Evolutionary conservation across 306 rosid genomes (phyloP).

Genomic region (Begonia loranthoides): DNA sequence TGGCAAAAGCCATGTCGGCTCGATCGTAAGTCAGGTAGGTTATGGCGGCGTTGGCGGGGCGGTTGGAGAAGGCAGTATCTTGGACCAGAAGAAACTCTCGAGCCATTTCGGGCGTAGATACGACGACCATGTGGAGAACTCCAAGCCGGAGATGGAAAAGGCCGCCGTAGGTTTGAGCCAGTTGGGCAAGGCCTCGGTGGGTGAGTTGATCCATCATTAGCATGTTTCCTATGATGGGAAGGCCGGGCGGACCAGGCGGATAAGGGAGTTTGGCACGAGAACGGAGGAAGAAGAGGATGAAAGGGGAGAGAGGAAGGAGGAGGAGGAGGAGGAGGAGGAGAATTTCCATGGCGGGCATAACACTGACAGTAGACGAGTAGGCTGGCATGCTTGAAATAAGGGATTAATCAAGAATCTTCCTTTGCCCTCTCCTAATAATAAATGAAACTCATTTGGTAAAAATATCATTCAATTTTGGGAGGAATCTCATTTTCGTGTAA

Average conservation of each 20-base stretch:
- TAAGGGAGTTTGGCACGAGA: conserved; percentile 16
- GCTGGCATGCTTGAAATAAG: no score
- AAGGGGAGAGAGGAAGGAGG: conserved; percentile 4
- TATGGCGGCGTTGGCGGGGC: conserved; percentile 11
- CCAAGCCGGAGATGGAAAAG: conserved; percentile 18
- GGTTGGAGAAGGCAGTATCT: conserved; percentile 14
- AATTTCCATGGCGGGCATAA: no score
- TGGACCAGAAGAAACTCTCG: conserved; percentile 17
- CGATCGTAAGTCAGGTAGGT: conserved; percentile 13
- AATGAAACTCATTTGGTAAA: no score
- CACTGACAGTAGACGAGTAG: no score
- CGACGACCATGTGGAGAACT: conserved; percentile 11
- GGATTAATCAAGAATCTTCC: no score
- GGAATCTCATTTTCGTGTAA: no score
- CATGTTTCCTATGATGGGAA: conserved; percentile 39
- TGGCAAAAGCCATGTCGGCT: conserved; percentile 24
- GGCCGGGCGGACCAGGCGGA: conserved; percentile 44
- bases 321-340: not conserved
- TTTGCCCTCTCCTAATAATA: no score
- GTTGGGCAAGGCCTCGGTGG: conserved; percentile 24
- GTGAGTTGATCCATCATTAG: conserved; percentile 30
- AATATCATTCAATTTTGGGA: no score
- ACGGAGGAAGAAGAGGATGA: conserved; percentile 1
- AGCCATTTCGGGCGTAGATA: conserved; percentile 18
- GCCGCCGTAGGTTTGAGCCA: conserved; percentile 25